Evolutionary conservation across 176 grass and related monocot species (phyloP).

Genomic region (Puccinellia tenuiflora): DNA sequence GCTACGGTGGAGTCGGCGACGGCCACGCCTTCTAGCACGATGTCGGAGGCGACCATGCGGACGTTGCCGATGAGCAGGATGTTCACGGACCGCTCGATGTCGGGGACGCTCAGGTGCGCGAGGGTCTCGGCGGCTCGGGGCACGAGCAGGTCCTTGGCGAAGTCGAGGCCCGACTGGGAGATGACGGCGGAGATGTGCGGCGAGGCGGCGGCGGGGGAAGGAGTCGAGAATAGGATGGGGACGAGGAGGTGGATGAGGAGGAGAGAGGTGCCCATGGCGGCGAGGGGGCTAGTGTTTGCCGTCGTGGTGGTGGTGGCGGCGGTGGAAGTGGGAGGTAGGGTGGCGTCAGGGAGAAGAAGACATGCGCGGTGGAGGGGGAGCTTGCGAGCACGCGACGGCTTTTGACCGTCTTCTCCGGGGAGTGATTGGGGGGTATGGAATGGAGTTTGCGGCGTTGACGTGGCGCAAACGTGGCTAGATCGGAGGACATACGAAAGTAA

Average conservation of each 20-base stretch:
- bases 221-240: slow-evolving; percentile 23
- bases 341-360: slow-evolving; percentile 16
- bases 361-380: not conserved
- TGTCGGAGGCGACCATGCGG: slow-evolving; percentile 42
- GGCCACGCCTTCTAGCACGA: slow-evolving; percentile 42
- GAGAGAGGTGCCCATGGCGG: slow-evolving; percentile 26
- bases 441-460: not conserved
- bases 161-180: slow-evolving; percentile 77
- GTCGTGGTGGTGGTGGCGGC: not conserved
- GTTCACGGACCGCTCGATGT: slow-evolving; percentile 56
- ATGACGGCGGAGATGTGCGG: slow-evolving; percentile 63
- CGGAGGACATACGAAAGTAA: not conserved
- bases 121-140: slow-evolving; percentile 50
- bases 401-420: slow-evolving; percentile 1
- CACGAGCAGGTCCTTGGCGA: slow-evolving; percentile 75
- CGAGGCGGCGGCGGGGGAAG: not conserved
- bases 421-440: not conserved
- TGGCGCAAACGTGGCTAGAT: not conserved
- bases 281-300: not conserved
- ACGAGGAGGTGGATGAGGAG: slow-evolving; percentile 11
- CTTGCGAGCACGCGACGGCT: slow-evolving; percentile 7
- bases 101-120: slow-evolving; percentile 45
- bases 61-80: slow-evolving; percentile 68
- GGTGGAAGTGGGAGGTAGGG: not conserved
- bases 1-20: slow-evolving; percentile 46